Evolutionary conservation across 768 basidiomycete genomes (phyloP), one percentile per base, ranked within the genome.

Genomic region (Calocybe indica): DNA sequence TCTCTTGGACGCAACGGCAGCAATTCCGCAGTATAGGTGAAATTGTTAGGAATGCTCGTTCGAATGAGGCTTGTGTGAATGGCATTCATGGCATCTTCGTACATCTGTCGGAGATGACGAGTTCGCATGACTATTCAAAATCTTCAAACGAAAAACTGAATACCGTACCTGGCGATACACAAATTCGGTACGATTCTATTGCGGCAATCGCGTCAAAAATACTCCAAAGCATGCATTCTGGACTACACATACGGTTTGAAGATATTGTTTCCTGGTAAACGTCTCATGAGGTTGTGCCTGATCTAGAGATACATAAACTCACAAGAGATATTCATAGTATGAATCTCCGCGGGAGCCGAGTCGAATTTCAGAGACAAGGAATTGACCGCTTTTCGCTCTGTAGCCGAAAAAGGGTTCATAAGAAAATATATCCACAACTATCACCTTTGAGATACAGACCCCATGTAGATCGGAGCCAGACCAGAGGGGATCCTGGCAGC

Each of bases 331-430:
- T 63, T 95, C 94, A 60, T 96, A 97, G 66, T 86, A 97, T 2
- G 90, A 92, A 62, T 97, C 94, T 33, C 87, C 93, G 38, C 92
- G 76, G 12, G 91, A 93, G n/a, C 95, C 95, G 13, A 98, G 74
- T 5, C 94, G 84, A 54, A 97, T 86, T 30, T 89, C 79, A 5
- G 88, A 82, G 15, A 78, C 61, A 43, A 83, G 61, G 54, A 77
- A 80, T 48, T 69, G 59, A 7, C 76, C 78, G 10, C 63, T 70
- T 36, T 70, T 59, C 30, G 63, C 59, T 35, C 76, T 76, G 51
- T 30, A 35, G 50, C 40, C 28, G 14, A 43, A 6, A 35, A 5
- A 12, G n/a, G 42, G 39, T 12, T 14, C 9, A 9, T 9, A 37
- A 37, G 35, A 14, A 5, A 11, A 31, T 29, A 5, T 6, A 28